These are phyloP conservation scores for Nymphaea thermarum DNA, from an alignment of 164 flowering plant genomes.

Conservation along the genomic window DNA sequence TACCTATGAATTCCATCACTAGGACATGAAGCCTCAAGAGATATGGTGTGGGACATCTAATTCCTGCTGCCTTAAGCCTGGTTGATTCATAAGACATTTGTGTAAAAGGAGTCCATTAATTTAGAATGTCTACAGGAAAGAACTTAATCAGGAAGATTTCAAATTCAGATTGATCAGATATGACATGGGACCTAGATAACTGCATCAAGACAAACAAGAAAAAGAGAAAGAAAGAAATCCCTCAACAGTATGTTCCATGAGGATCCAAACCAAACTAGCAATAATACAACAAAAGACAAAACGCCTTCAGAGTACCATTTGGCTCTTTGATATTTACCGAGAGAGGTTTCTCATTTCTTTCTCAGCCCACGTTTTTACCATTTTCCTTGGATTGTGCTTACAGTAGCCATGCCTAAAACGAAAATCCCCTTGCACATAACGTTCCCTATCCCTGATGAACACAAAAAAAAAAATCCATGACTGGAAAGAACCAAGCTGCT, in stretches of 20 bases:
- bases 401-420: conserved; percentile 94
- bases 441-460: conserved; percentile 74
- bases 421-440: conserved; percentile 95
- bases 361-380: conserved; percentile 99
- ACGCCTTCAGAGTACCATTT: background rate
- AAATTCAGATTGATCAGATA: too few species aligned
- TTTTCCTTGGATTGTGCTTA: conserved; percentile 94
- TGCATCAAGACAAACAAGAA: too few species aligned
- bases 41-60: conserved; percentile 73
- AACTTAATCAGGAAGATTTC: background rate
- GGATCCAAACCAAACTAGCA: too few species aligned
- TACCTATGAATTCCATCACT: conserved; percentile 99
- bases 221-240: too few species aligned
- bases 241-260: too few species aligned
- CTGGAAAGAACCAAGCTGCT: too few species aligned
- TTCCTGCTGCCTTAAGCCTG: conserved; percentile 89
- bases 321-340: conserved; percentile 32
- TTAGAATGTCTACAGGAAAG: too few species aligned
- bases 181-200: too few species aligned
- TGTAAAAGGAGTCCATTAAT: background rate
- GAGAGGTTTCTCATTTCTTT: conserved; percentile 94
- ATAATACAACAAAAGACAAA: background rate
- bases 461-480: conserved; percentile 1
- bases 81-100: background rate
- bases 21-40: conserved; percentile 85